Evolutionary conservation across 345 rosid species (phyloP).

Genomic region (Gossypium raimondii): DNA sequence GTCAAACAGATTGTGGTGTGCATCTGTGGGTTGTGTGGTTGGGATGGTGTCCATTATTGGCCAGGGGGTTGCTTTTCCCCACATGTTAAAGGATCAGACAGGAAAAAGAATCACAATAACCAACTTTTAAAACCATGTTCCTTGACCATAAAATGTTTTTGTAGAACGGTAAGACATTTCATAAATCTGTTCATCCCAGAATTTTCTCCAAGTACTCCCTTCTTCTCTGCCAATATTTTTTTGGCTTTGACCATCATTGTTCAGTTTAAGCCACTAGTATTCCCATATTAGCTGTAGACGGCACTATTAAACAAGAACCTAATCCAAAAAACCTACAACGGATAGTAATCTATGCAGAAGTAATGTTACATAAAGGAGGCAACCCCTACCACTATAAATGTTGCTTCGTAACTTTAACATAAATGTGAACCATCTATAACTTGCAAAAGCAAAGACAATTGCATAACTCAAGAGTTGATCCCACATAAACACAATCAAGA

Average conservation of each 20-base stretch:
- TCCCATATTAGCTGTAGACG: neutral
- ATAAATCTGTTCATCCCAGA: neutral
- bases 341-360: neutral
- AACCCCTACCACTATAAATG: neutral
- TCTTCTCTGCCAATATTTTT: neutral
- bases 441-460: neutral
- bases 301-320: too few species aligned
- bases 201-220: neutral
- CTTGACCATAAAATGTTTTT: neutral
- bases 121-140: neutral
- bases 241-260: neutral
- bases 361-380: neutral
- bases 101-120: neutral
- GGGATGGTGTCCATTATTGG: neutral
- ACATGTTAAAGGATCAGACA: neutral
- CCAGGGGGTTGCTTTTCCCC: neutral
- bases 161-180: neutral
- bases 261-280: neutral
- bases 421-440: neutral
- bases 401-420: neutral
- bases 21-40: neutral
- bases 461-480: neutral
- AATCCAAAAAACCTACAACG: neutral
- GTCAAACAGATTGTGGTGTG: neutral
- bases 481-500: constrained; percentile 3